A percentile compares a stretch with the other conserved stretches of the same genome.
These are phyloP conservation scores for Coemansia sp. DNA, from an alignment of 192 early-diverging fungal genomes.

Conservation along the genomic window DNA sequence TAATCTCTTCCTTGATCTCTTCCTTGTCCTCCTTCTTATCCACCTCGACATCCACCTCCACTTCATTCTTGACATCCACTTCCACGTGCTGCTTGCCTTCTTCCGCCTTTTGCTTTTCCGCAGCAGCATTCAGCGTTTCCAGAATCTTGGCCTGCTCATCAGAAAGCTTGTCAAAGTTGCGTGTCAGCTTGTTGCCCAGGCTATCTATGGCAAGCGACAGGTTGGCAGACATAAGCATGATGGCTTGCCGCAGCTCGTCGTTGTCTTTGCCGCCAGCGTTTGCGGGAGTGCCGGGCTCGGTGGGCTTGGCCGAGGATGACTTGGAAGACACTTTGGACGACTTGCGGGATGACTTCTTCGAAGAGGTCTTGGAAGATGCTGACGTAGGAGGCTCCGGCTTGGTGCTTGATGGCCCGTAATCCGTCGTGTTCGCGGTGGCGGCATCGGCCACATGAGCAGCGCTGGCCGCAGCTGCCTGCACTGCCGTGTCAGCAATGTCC, in stretches of 20 bases:
- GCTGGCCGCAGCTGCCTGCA: conserved; percentile 22
- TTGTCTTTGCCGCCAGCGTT: conserved; percentile 3
- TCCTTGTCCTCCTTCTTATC: conserved; percentile 6
- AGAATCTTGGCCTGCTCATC: conserved; percentile 39
- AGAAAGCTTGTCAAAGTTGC: conserved; percentile 49
- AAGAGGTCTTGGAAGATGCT: background rate
- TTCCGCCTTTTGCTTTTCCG: conserved; percentile 11
- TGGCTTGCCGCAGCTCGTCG: conserved; percentile 41
- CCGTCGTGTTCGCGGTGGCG: conserved; percentile 4
- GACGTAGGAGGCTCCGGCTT: conserved; percentile 35
- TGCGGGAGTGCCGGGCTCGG: conserved; percentile 2
- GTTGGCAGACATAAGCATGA: conserved; percentile 43
- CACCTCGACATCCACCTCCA: background rate
- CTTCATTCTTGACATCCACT: conserved; percentile 1
- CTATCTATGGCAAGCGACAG: conserved; percentile 44
- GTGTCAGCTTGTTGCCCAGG: conserved; percentile 41
- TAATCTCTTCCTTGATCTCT: conserved; percentile 1
- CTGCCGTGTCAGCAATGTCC: conserved; percentile 30
- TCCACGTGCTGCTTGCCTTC: background rate
- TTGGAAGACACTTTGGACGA: background rate
- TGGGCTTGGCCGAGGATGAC: background rate
- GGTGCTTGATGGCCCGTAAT: conserved; percentile 21
- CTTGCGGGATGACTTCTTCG: background rate
- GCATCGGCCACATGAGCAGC: conserved; percentile 10
- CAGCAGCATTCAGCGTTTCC: conserved; percentile 21